Base-by-base conservation (phyloP, 2,329 filamentous ascomycete species). In the Neodidymelliopsis sp. region DNA sequence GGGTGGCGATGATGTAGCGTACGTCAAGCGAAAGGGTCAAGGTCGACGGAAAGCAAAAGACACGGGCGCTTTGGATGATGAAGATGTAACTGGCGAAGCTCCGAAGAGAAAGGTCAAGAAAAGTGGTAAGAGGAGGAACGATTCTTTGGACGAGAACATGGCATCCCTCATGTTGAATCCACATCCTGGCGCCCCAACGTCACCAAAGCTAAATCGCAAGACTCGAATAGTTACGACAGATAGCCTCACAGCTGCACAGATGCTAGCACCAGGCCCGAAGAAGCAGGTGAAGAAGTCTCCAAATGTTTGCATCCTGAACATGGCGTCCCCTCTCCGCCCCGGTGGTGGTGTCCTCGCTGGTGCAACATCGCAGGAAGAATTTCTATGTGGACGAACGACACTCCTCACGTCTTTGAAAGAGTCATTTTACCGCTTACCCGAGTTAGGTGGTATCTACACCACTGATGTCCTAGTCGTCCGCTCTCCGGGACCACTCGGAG, bases 301-400 rank as follows among this genome's bases (percentile, higher is more conserved):
- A 1, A 78, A 78, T 27, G 75, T 83, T 1, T 81, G 77, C 4
- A 74, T 87, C 18, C 74, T 87, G 3, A 86, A 85, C 65, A 86
- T 87, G 83, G 84, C 83, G 0, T 87, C 84, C 0, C 82, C 83
- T 0, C 75, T 85, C 0, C 77, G 78, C 0, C 81, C 84, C 0
- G 85, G 85, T 10, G 84, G 84, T 6, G 85, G 84, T 0, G 79
- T 87, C 22, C 67, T 86, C 0, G 77, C 78, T 11, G 85, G 85
- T 15, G 82, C 83, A 0, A 80, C 79, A 7, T 80, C 79, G 4
- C 83, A 86, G 53, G 84, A 87, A 60, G 84, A 86, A 60, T 81
- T 77, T 18, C 75, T 88, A 2, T 87, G 84, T 60, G 77, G 81
- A 56, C 79, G 82, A 12, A 84, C 81, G 3, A 87, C 84, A 0